These are phyloP conservation scores for Kodamaea kaohsiungensis DNA, from an alignment of 805 yeast genomes.

Conservation along the genomic window DNA sequence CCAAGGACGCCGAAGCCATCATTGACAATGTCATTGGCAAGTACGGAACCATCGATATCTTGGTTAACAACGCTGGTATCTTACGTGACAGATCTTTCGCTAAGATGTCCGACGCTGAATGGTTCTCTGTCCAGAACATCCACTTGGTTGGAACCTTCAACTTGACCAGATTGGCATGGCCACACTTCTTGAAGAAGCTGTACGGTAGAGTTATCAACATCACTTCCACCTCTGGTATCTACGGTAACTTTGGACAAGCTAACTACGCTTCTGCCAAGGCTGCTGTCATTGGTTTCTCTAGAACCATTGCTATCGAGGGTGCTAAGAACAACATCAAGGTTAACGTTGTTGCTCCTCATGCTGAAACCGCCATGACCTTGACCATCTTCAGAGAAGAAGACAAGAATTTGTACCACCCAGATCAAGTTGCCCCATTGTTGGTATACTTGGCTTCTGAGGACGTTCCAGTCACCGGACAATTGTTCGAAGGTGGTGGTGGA, in stretches of 20 bases:
- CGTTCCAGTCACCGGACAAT: conserved; percentile 70
- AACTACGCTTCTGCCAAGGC: conserved; percentile 94
- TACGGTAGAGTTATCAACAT: conserved; percentile 85
- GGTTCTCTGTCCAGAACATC: conserved; percentile 78
- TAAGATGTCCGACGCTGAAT: conserved; percentile 81
- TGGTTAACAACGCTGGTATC: conserved; percentile 94
- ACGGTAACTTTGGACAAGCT: conserved; percentile 97
- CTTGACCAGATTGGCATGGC: conserved; percentile 91
- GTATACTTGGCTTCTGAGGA: conserved; percentile 77
- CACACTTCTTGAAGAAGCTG: conserved; percentile 74
- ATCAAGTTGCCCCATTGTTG: conserved; percentile 87
- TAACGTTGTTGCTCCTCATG: conserved; percentile 93
- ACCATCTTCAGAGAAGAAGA: conserved; percentile 81
- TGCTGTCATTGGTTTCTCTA: conserved; percentile 82
- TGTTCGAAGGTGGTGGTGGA: conserved; percentile 94
- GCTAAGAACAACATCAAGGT: conserved; percentile 71
- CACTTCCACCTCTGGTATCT: conserved; percentile 94
- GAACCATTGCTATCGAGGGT: conserved; percentile 90
- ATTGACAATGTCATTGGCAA: conserved; percentile 72
- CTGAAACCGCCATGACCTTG: conserved; percentile 96
- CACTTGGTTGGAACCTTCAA: conserved; percentile 82
- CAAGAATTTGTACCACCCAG: conserved; percentile 80
- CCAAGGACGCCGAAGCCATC: conserved; percentile 69
- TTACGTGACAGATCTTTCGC: conserved; percentile 84
- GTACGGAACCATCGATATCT: conserved; percentile 82